Percentiles rank a stretch among this genome's conserved stretches.
Evolutionary conservation across 2,329 filamentous ascomycete genomes (phyloP).

Genomic region (Sporothrix variecibatus): DNA sequence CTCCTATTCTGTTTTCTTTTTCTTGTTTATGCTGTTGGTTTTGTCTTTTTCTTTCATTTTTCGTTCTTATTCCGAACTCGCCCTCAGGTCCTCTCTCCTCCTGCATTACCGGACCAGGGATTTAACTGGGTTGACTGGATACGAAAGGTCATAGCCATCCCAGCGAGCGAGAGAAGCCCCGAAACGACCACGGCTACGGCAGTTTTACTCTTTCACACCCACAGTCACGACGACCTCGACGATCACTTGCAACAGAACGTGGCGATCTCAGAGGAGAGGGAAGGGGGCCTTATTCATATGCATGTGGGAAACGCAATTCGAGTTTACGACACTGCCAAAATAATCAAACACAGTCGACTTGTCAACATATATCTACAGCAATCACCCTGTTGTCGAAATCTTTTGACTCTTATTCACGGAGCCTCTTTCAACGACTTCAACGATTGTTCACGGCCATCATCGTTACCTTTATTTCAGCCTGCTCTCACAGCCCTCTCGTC

Average conservation of each 20-base stretch:
- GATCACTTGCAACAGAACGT: constrained; percentile 2
- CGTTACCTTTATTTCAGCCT: not conserved
- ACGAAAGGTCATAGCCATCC: not conserved
- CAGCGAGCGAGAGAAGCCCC: not conserved
- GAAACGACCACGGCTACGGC: not conserved
- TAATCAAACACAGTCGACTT: not conserved
- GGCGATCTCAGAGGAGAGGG: not conserved
- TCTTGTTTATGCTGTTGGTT: not conserved
- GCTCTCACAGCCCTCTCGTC: not conserved
- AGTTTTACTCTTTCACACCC: not conserved
- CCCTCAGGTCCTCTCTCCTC: not conserved
- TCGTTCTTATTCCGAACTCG: not conserved
- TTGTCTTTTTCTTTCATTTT: not conserved
- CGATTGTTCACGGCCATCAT: not conserved
- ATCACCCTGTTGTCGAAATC: not conserved
- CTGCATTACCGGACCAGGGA: not conserved
- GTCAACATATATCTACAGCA: constrained; percentile 3
- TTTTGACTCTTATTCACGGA: not conserved
- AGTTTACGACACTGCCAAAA: not conserved
- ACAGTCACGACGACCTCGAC: not conserved
- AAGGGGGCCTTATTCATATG: not conserved
- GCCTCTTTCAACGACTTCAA: not conserved
- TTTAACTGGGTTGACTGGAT: not conserved
- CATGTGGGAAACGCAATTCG: not conserved
- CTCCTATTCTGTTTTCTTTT: constrained; percentile 10